phyloP scores from a whole-genome alignment of 2,329 filamentous ascomycete genomes.

The Cladosporium sp. region DNA sequence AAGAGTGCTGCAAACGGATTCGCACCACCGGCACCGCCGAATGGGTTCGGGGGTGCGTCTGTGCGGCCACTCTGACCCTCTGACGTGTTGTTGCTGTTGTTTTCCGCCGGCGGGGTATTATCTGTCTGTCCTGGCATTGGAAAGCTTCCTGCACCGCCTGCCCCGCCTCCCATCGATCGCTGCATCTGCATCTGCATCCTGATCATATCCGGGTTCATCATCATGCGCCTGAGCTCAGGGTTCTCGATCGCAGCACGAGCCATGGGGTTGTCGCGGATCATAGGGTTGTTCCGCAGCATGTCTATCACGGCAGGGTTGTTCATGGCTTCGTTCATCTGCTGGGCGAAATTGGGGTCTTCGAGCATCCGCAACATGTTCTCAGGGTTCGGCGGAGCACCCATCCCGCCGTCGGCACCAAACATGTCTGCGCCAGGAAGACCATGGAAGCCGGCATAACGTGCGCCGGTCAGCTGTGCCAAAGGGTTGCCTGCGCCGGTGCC shows the following conservation, averaged over 20 bases:
- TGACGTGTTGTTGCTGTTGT: constrained; percentile 21
- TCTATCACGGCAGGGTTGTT: constrained; percentile 93
- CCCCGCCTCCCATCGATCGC: constrained; percentile 51
- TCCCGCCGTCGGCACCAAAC: constrained; percentile 92
- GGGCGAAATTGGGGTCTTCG: constrained; percentile 77
- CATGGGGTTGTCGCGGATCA: constrained; percentile 87
- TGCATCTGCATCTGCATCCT: constrained; percentile 79
- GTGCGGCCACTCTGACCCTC: constrained; percentile 28
- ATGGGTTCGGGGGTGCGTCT: constrained; percentile 38
- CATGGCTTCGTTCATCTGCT: constrained; percentile 88
- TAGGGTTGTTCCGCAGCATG: constrained; percentile 56
- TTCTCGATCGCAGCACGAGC: constrained; percentile 82
- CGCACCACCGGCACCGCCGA: constrained; percentile 33
- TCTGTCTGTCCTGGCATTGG: constrained; percentile 90
- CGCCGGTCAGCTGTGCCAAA: constrained; percentile 82
- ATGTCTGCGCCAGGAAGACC: constrained; percentile 79
- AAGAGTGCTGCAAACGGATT: constrained; percentile 61
- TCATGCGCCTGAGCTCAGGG: constrained; percentile 82
- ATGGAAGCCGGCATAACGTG: constrained; percentile 86
- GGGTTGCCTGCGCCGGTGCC: constrained; percentile 78
- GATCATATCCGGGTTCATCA: constrained; percentile 83
- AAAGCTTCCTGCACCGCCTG: constrained; percentile 55
- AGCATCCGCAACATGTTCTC: constrained; percentile 81
- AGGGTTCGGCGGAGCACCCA: constrained; percentile 78
- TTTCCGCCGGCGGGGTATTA: constrained; percentile 54